A percentile compares a stretch with the other conserved stretches of the same genome.
Conservation (phyloP, 257 asterid species). For the Solanum chiquidenum region DNA sequence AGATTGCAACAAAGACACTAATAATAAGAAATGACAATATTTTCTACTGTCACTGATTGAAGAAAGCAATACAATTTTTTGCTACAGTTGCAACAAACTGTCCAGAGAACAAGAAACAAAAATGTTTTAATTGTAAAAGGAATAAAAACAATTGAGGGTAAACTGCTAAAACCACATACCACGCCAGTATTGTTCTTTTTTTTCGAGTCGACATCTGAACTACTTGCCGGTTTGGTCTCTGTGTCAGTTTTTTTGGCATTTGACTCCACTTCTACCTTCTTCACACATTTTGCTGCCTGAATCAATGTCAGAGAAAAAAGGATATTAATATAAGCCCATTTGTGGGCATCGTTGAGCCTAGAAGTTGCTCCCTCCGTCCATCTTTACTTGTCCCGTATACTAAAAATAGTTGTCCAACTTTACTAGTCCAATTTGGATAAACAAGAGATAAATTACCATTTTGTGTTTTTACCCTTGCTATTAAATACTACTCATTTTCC, state of each 20-base stretch:
- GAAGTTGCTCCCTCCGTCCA: not conserved
- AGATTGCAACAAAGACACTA: not conserved
- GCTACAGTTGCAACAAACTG: not conserved
- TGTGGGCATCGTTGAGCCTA: not conserved
- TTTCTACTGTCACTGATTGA: not conserved
- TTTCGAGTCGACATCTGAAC: slow-evolving; percentile 31
- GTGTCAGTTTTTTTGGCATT: slow-evolving; percentile 36
- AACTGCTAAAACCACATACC: slow-evolving; percentile 24
- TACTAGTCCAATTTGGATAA: not conserved
- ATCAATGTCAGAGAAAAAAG: not conserved
- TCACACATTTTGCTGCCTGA: slow-evolving; percentile 34
- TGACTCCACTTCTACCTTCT: slow-evolving; percentile 47
- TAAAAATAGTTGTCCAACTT: not conserved
- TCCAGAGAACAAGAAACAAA: not conserved
- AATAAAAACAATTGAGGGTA: not conserved
- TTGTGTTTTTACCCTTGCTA: not conserved
- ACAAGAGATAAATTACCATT: not conserved
- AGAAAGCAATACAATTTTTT: not conserved
- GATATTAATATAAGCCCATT: not conserved
- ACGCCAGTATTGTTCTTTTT: slow-evolving; percentile 28
- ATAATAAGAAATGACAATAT: not conserved
- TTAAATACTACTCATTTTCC: not conserved
- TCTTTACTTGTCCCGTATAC: not conserved
- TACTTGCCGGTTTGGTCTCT: slow-evolving; percentile 32
- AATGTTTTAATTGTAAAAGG: not conserved